Evolutionary conservation across 2,329 filamentous ascomycete genomes (phyloP).

Genomic region (Ophiostoma montium): DNA sequence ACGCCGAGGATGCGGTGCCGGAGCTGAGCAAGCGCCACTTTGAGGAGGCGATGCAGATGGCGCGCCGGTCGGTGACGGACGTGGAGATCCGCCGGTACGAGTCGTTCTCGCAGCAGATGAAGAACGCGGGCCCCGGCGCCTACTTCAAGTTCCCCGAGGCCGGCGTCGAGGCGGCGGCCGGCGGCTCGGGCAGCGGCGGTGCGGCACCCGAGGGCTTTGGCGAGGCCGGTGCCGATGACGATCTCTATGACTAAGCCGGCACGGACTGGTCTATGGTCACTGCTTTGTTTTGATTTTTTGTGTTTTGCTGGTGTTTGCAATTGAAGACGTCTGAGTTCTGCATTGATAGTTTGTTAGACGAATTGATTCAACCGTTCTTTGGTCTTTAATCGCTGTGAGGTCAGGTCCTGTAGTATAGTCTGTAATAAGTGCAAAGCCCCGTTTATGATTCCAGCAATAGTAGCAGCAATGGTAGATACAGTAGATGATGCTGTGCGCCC

Average conservation of each 20-base stretch:
- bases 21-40: conserved; percentile 95
- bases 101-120: conserved; percentile 97
- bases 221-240: conserved; percentile 84
- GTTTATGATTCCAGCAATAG: conserved; percentile 22
- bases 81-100: conserved; percentile 98
- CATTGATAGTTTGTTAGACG: too few species aligned
- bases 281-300: too few species aligned
- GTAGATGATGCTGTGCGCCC: too few species aligned
- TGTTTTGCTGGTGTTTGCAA: too few species aligned
- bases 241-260: conserved; percentile 89
- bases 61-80: conserved; percentile 84
- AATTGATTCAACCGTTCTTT: too few species aligned
- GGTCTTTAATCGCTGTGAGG: too few species aligned
- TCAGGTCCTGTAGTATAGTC: too few species aligned
- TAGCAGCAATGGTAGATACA: too few species aligned
- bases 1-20: conserved; percentile 81
- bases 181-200: conserved; percentile 37
- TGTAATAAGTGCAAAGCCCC: background rate
- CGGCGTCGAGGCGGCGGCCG: conserved; percentile 47
- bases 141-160: conserved; percentile 94
- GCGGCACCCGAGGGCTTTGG: conserved; percentile 43
- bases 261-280: too few species aligned
- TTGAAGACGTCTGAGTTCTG: too few species aligned
- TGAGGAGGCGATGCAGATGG: conserved; percentile 95
- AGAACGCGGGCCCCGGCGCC: conserved; percentile 86